phyloP scores from a whole-genome alignment of 768 basidiomycete species.

The Tulasnella sp. region DNA sequence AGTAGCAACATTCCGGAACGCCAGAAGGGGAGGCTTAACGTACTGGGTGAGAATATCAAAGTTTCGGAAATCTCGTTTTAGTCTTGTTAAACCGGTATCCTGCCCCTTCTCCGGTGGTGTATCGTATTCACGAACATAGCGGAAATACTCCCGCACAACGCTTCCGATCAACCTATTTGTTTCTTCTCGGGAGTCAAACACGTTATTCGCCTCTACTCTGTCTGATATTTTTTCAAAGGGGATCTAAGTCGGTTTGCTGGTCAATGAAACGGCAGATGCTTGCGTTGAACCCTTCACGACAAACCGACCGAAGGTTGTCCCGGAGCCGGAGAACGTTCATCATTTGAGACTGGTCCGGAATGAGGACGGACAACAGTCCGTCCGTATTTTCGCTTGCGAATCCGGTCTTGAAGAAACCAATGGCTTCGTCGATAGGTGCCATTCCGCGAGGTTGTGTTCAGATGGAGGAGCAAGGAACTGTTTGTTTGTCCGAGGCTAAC shows the following conservation, averaged over 20 bases:
- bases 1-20: not conserved
- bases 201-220: not conserved
- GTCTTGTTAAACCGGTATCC: constrained; percentile 1
- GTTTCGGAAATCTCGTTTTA: constrained; percentile 15
- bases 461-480: not conserved
- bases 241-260: not conserved
- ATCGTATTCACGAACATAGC: constrained; percentile 17
- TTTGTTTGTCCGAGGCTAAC: not conserved
- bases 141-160: constrained; percentile 16
- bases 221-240: not conserved
- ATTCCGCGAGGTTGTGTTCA: not conserved
- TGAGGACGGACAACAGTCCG: not conserved
- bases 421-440: constrained; percentile 7
- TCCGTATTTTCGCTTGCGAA: not conserved
- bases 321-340: not conserved
- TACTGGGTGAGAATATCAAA: constrained; percentile 21
- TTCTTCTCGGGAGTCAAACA: not conserved
- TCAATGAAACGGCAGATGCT: not conserved
- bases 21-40: not conserved
- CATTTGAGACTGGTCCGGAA: not conserved
- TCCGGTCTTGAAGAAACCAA: not conserved
- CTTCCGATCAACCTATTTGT: not conserved
- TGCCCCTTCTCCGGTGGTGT: constrained; percentile 19
- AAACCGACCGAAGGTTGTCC: constrained; percentile 14
- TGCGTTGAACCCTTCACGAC: not conserved